Conservation (phyloP, 805 yeast species). For the Nakazawaea anatomiae region DNA sequence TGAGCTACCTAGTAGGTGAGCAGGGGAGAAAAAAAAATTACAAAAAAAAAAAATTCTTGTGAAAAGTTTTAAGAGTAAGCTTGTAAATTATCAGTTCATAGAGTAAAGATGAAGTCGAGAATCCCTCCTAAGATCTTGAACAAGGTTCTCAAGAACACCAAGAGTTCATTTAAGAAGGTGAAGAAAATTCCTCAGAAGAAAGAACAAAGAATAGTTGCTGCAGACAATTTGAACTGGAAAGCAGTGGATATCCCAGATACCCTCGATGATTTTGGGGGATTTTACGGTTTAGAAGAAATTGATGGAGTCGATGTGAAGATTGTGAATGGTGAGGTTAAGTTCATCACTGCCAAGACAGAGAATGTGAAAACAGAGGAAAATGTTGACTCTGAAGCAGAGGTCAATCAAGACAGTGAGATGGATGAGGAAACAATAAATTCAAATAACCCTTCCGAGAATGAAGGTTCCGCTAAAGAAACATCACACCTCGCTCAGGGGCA, state of each 20-base stretch:
- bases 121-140: constrained; percentile 6
- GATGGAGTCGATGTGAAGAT: constrained; percentile 86
- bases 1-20: background rate
- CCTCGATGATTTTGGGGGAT: constrained; percentile 82
- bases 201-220: constrained; percentile 33
- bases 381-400: constrained; percentile 15
- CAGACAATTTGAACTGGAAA: constrained; percentile 66
- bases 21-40: background rate
- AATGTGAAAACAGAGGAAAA: constrained; percentile 17
- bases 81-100: background rate
- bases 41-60: background rate
- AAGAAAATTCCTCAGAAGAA: background rate
- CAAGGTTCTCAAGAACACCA: constrained; percentile 5
- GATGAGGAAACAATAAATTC: constrained; percentile 5
- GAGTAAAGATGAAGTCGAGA: constrained; percentile 3
- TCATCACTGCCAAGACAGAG: constrained; percentile 32
- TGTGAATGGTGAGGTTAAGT: constrained; percentile 61
- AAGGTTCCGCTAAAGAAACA: constrained; percentile 12
- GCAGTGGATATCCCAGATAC: constrained; percentile 78
- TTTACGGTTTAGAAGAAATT: constrained; percentile 88
- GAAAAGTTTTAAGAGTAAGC: background rate
- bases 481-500: background rate
- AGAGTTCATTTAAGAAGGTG: background rate
- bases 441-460: too few relatives aligned
- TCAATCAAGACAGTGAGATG: constrained; percentile 16